Percentiles rank a stretch among this genome's conserved stretches.
These are phyloP conservation scores for Brettanomyces sp. DNA, from an alignment of 805 yeast species.

Conservation along the genomic window DNA sequence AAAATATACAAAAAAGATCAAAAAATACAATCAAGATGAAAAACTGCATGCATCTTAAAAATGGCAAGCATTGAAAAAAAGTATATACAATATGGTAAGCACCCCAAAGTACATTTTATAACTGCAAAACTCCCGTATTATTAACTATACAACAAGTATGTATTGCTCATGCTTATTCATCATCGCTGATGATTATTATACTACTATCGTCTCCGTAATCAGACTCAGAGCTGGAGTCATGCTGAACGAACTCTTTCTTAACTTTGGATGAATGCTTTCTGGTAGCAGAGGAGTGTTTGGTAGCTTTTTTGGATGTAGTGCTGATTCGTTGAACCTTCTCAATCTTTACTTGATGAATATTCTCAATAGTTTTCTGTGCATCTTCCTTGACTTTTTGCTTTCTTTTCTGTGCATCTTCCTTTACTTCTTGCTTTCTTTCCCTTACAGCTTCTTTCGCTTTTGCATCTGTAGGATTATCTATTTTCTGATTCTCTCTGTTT, in stretches of 20 bases:
- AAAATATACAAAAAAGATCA: no score
- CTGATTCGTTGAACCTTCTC: neutral
- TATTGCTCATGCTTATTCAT: constrained; percentile 2
- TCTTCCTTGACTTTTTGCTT: constrained; percentile 4
- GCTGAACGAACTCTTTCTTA: neutral
- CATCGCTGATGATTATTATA: constrained; percentile 5
- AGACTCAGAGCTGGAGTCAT: neutral
- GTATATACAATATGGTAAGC: no score
- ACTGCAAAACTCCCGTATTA: no score
- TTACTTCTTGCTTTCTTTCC: constrained; percentile 8
- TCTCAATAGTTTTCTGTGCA: neutral
- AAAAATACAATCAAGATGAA: no score
- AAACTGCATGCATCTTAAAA: no score
- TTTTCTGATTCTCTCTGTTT: neutral
- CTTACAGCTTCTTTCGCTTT: constrained; percentile 8
- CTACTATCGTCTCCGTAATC: constrained; percentile 6
- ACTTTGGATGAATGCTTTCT: neutral
- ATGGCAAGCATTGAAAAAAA: no score
- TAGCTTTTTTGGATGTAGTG: neutral
- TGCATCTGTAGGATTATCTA: neutral
- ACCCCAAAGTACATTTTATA: no score
- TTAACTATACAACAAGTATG: no score
- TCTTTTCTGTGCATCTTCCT: constrained; percentile 5
- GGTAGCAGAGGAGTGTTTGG: neutral
- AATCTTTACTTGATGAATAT: neutral